A percentile compares a stretch with the other conserved stretches of the same genome.
phyloP scores from a whole-genome alignment of 257 asterid species.

The Salvia splendens region DNA sequence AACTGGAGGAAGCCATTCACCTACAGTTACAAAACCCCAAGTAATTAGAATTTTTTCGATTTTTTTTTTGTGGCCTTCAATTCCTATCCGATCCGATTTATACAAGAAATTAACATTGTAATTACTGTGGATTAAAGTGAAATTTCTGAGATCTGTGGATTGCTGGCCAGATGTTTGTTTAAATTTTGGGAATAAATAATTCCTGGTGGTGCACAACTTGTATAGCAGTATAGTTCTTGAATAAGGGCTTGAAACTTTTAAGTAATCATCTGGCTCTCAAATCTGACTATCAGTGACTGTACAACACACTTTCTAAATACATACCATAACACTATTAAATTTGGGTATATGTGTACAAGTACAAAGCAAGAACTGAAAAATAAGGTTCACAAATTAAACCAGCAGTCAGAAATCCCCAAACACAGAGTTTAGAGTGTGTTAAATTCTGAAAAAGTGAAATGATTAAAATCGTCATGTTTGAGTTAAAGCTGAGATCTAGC shows the following conservation, averaged over 20 bases:
- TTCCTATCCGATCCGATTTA: no score
- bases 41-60: not conserved
- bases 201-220: not conserved
- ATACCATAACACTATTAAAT: no score
- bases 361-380: not conserved
- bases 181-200: not conserved
- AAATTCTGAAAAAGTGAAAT: not conserved
- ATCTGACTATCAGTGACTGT: not conserved
- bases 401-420: constrained; percentile 1
- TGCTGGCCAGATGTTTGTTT: not conserved
- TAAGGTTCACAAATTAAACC: constrained; percentile 13
- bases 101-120: not conserved
- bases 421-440: not conserved
- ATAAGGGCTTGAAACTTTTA: constrained; percentile 2
- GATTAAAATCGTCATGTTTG: not conserved
- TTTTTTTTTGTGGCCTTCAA: no score
- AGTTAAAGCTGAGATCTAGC: constrained; percentile 31
- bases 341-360: not conserved
- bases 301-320: not conserved
- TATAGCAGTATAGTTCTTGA: constrained; percentile 1
- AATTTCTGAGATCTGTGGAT: not conserved
- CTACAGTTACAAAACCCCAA: constrained; percentile 27
- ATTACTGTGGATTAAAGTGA: not conserved
- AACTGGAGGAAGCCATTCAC: constrained; percentile 41
- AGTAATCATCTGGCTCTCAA: constrained; percentile 5